Evolutionary conservation across 2,329 filamentous ascomycete genomes (phyloP).

Genomic region (Dactylellina haptotyla): DNA sequence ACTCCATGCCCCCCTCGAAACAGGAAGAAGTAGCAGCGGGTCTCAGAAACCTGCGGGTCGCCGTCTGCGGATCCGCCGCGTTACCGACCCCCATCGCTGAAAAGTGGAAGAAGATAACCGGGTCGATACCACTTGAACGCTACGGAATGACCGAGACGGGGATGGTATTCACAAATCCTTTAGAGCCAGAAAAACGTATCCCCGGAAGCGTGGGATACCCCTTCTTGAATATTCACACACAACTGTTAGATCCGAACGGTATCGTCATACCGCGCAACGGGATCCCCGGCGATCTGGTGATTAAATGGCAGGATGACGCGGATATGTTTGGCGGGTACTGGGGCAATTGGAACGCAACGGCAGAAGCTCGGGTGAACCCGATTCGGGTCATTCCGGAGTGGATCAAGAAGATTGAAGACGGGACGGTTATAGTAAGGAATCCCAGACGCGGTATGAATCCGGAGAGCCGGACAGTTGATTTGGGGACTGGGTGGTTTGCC

Average conservation of each 20-base stretch:
- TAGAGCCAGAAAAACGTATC: slow-evolving; percentile 78
- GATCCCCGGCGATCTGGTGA: slow-evolving; percentile 20
- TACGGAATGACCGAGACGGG: slow-evolving; percentile 99
- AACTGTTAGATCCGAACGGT: slow-evolving; percentile 60
- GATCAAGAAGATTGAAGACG: slow-evolving; percentile 14
- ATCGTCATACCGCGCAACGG: slow-evolving; percentile 8
- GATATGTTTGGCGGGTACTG: slow-evolving; percentile 74
- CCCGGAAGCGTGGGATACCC: slow-evolving; percentile 96
- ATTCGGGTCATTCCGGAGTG: not conserved
- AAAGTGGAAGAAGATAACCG: slow-evolving; percentile 77
- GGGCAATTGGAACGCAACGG: slow-evolving; percentile 82
- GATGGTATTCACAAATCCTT: slow-evolving; percentile 80
- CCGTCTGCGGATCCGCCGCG: slow-evolving; percentile 93
- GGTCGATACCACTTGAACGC: slow-evolving; percentile 83
- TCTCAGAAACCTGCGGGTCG: slow-evolving; percentile 72
- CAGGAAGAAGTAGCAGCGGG: slow-evolving; percentile 56
- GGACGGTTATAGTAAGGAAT: slow-evolving; percentile 13
- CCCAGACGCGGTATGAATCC: not conserved
- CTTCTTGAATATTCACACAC: slow-evolving; percentile 82
- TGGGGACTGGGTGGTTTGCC: slow-evolving; percentile 84
- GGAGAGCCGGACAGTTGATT: slow-evolving; percentile 72
- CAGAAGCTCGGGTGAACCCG: slow-evolving; percentile 59
- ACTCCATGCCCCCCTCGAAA: slow-evolving; percentile 64
- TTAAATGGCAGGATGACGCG: slow-evolving; percentile 60
- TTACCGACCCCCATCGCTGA: slow-evolving; percentile 78